Base-by-base conservation (phyloP, 345 rosid genomes). In the Viola odorata region DNA sequence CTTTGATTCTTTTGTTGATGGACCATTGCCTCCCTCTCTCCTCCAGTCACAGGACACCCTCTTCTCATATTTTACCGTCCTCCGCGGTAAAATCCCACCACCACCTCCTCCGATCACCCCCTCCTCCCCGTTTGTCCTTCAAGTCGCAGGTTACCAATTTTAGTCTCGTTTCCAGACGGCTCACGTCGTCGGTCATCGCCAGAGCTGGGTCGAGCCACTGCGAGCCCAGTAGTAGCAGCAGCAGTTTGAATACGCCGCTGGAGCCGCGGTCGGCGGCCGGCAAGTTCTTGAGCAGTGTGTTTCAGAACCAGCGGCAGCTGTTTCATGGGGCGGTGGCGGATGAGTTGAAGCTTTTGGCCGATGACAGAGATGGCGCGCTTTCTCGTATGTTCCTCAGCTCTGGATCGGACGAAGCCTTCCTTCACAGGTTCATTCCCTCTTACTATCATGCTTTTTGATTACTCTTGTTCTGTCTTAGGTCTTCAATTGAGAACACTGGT, bases 241-340 rank as follows among this genome's bases (percentile, higher is more conserved):
- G 67, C 62, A 75, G 88, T 60, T 80, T 94, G 45, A 90, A 94
- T 81, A 79, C 91, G 17, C 97, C 99, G 65, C 81, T 87, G 40
- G 91, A 84, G 72, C 89, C 81, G 15, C 72, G 76, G 56, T 84
- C 99, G 0, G 60, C 84, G 12, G 77, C 82, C 17, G 99, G 96
- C n/a, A 84, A 67, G 83, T 80, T 79, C 58, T 55, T 90, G 59
- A 79, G 82, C 56, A 69, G 85, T n/a, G 97, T 94, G 42, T 68
- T 94, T 63, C 85, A 76, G 57, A 84, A 90, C 69, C 95, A 88
- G 72, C 84, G 82, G 38, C 88, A 78, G 71, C 60, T 84, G 3
- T 94, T 94, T 78, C 86, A 81, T 60, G 78, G 69, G 36, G 90
- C 95, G 0, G 99, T 81, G 4, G 82, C 81, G 15, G 87, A 86